phyloP scores from a whole-genome alignment of 306 rosid genomes.

The Quercus engelmannii region DNA sequence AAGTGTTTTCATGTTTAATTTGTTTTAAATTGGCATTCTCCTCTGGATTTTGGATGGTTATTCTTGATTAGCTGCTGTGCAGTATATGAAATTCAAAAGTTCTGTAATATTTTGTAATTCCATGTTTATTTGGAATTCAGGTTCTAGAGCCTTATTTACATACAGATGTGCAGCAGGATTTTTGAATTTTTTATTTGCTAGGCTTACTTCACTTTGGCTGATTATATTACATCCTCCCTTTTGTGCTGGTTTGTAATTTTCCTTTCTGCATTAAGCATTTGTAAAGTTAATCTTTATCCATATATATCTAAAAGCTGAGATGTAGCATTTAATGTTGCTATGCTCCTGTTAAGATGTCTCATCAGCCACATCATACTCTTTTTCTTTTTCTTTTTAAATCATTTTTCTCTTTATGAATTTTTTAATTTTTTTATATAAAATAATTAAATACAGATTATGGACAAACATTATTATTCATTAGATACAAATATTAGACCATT shows the following conservation, averaged over 20 bases:
- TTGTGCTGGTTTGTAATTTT: neutral
- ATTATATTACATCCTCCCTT: slow-evolving; percentile 5
- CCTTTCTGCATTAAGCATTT: neutral
- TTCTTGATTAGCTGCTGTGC: neutral
- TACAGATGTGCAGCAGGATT: neutral
- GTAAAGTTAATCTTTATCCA: neutral
- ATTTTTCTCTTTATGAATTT: no score
- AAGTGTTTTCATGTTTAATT: neutral
- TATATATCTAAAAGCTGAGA: no score
- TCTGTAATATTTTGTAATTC: no score
- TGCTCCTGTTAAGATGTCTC: no score
- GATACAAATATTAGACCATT: no score
- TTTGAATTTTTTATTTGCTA: neutral
- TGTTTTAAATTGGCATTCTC: neutral
- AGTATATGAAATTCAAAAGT: neutral
- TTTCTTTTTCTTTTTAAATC: no score
- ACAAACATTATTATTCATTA: no score
- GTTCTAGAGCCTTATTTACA: neutral
- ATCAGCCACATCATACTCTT: no score
- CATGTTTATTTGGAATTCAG: neutral
- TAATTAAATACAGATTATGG: no score
- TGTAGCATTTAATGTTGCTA: no score
- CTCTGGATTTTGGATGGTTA: neutral
- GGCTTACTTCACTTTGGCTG: slow-evolving; percentile 11
- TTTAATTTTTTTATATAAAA: no score